phyloP scores from a whole-genome alignment of 495 filamentous ascomycete species.

The Aspergillus avenaceus region DNA sequence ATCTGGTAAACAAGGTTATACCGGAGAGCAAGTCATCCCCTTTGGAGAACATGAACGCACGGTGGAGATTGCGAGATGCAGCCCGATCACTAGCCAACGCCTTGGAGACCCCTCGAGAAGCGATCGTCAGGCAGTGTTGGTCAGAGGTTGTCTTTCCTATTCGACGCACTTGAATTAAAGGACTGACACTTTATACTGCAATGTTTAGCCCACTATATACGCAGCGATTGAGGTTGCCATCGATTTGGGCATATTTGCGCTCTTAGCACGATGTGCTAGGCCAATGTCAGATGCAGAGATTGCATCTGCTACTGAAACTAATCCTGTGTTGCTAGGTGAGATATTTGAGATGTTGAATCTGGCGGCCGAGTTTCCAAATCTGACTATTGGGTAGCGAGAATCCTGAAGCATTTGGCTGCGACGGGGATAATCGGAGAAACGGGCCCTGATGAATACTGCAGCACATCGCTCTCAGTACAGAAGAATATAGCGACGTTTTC shows the following conservation, averaged over 20 bases:
- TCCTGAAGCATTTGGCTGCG: conserved; percentile 43
- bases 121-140: too few species aligned
- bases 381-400: conserved; percentile 11
- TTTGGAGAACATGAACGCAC: too few species aligned
- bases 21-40: too few species aligned
- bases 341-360: neutral
- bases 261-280: conserved; percentile 17
- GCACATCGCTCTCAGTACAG: conserved; percentile 32
- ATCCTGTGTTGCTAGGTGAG: conserved; percentile 24
- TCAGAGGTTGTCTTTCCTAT: too few species aligned
- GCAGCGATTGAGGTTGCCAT: conserved; percentile 22
- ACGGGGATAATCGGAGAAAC: conserved; percentile 40
- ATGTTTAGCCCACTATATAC: conserved; percentile 10
- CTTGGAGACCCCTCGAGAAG: too few species aligned
- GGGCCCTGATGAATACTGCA: conserved; percentile 32
- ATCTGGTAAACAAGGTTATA: too few species aligned
- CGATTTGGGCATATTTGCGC: conserved; percentile 25
- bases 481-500: conserved; percentile 23
- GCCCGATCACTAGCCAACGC: too few species aligned
- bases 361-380: too few species aligned
- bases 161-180: too few species aligned
- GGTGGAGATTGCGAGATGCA: too few species aligned
- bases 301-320: conserved; percentile 20
- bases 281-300: conserved; percentile 22
- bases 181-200: too few species aligned